These are phyloP conservation scores for Rhizoctonia solani DNA, from an alignment of 1,284 basidiomycete genomes.

Conservation along the genomic window DNA sequence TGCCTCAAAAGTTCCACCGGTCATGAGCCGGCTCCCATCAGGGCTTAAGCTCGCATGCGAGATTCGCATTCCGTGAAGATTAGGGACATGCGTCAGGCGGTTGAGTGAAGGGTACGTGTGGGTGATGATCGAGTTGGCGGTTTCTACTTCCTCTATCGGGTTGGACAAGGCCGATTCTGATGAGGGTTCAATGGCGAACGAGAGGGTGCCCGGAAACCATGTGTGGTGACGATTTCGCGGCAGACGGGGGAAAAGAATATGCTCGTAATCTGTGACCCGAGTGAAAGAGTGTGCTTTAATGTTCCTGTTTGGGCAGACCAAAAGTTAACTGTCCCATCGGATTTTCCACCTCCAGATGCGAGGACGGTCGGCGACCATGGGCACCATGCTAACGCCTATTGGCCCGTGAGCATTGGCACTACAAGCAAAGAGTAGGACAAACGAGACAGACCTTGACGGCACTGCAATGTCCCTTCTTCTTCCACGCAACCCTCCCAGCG, in stretches of 20 bases:
- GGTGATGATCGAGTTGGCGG: conserved; percentile 56
- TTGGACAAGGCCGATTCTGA: conserved; percentile 38
- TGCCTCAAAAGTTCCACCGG: conserved; percentile 31
- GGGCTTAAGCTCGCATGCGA: conserved; percentile 31
- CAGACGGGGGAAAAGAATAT: conserved; percentile 58
- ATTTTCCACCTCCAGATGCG: conserved; percentile 59
- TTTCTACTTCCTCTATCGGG: conserved; percentile 25
- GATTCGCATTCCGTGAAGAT: conserved; percentile 30
- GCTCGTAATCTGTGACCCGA: conserved; percentile 57
- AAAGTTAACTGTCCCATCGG: conserved; percentile 58
- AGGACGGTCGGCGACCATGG: conserved; percentile 59
- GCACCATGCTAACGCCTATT: conserved; percentile 59
- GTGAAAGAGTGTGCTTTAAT: conserved; percentile 50
- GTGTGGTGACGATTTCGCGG: conserved; percentile 59
- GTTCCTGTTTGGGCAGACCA: conserved; percentile 52
- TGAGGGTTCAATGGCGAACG: conserved; percentile 37
- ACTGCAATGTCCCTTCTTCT: conserved; percentile 90
- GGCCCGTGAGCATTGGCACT: conserved; percentile 17
- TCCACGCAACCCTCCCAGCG: conserved; percentile 75
- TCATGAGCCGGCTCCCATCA: conserved; percentile 31
- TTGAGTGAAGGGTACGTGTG: conserved; percentile 56
- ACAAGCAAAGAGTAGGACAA: background rate
- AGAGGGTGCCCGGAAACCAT: conserved; percentile 51
- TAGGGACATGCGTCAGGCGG: conserved; percentile 52
- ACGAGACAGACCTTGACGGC: conserved; percentile 71